These are phyloP conservation scores for Meripilus lineatus DNA, from an alignment of 1,284 basidiomycete species.

Conservation along the genomic window DNA sequence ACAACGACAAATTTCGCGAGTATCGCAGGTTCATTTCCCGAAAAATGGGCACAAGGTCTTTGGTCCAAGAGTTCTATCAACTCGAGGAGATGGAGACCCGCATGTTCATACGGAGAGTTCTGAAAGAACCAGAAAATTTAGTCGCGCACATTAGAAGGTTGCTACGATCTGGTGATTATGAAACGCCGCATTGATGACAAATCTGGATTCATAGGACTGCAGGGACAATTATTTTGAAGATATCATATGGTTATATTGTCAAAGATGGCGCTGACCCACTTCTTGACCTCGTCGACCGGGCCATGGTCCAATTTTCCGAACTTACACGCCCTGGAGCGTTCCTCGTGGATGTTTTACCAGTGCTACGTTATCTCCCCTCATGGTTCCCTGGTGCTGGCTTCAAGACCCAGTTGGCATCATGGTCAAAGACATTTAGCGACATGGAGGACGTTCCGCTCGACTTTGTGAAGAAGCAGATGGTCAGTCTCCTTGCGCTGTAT, in stretches of 20 bases:
- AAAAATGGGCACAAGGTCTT: constrained; percentile 48
- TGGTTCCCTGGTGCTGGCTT: constrained; percentile 14
- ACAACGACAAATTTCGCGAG: constrained; percentile 57
- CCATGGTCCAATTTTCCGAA: constrained; percentile 53
- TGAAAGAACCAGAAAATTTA: constrained; percentile 49
- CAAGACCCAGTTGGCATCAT: constrained; percentile 6
- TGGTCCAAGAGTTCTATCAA: constrained; percentile 44
- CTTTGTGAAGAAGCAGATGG: background rate
- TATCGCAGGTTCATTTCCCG: constrained; percentile 56
- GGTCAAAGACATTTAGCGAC: constrained; percentile 6
- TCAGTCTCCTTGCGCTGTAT: background rate
- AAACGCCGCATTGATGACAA: background rate
- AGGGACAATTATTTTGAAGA: constrained; percentile 28
- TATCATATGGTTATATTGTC: constrained; percentile 32
- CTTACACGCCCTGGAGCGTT: constrained; percentile 55
- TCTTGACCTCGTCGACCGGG: constrained; percentile 49
- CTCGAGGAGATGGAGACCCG: constrained; percentile 50
- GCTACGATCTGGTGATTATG: constrained; percentile 2
- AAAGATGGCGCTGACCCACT: constrained; percentile 42
- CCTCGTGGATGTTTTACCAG: constrained; percentile 19
- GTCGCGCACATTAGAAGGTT: constrained; percentile 45
- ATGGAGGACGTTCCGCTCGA: constrained; percentile 6
- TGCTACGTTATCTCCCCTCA: constrained; percentile 27
- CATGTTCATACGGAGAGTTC: constrained; percentile 49
- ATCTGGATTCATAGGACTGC: constrained; percentile 19